phyloP scores from a whole-genome alignment of 2,329 filamentous ascomycete species.

The Simplicillium aogashimaense region DNA sequence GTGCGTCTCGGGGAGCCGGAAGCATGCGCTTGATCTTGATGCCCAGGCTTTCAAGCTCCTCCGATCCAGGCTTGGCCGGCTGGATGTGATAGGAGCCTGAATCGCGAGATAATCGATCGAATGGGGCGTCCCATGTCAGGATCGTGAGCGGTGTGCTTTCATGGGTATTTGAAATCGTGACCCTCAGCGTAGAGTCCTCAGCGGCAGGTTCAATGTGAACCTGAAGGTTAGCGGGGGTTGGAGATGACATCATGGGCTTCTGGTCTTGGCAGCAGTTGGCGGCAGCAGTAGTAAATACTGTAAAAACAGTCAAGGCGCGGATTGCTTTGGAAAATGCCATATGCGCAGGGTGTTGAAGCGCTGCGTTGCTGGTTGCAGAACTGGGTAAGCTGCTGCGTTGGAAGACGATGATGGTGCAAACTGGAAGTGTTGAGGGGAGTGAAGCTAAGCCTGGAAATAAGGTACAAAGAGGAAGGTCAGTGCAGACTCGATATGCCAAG shows the following conservation, averaged over 20 bases:
- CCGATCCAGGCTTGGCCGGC: not conserved
- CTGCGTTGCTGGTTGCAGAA: not conserved
- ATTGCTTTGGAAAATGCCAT: not conserved
- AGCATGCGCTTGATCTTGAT: conserved; percentile 1
- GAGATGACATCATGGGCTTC: not conserved
- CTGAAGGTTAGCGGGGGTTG: not conserved
- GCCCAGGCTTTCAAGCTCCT: not conserved
- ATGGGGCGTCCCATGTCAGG: not conserved
- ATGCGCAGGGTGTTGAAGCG: not conserved
- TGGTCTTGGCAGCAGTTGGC: not conserved
- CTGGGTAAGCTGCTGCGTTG: not conserved
- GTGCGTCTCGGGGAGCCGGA: not conserved
- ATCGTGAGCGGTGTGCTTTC: not conserved
- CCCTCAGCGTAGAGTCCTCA: not conserved
- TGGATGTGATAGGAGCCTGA: not conserved
- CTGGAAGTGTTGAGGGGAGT: not conserved
- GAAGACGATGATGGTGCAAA: not conserved
- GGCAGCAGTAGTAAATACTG: not conserved
- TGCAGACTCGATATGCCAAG: no score
- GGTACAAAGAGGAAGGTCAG: no score
- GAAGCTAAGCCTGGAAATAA: no score
- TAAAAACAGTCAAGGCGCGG: not conserved
- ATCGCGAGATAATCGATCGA: not conserved
- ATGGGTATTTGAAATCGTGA: not conserved
- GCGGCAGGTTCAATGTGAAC: not conserved